Conservation (phyloP, 192 early-diverging fungal genomes). For the Linnemannia exigua region DNA sequence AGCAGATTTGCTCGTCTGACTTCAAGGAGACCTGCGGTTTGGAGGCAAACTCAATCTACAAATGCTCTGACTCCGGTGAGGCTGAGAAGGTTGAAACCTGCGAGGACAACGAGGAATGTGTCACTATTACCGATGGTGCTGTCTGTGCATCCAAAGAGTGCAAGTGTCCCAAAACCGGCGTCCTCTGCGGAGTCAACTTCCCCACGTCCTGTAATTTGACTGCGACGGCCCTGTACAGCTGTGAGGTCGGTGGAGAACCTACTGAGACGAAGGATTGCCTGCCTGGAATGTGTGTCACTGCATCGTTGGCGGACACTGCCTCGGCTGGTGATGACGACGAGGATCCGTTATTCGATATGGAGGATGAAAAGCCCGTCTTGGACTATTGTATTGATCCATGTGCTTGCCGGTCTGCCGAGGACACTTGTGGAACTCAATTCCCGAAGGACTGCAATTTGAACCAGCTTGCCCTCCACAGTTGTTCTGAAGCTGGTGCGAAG, state of each 20-base stretch:
- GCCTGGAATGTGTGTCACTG: not conserved
- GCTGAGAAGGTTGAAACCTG: not conserved
- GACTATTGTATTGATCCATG: too few species aligned
- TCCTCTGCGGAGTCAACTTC: not conserved
- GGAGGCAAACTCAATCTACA: not conserved
- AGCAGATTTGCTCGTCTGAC: not conserved
- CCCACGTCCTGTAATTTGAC: not conserved
- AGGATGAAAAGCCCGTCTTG: too few species aligned
- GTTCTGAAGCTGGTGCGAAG: too few species aligned
- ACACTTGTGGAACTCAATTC: too few species aligned
- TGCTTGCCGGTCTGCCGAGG: too few species aligned
- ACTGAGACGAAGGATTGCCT: not conserved
- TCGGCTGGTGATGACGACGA: not conserved
- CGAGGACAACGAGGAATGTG: not conserved
- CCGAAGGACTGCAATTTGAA: too few species aligned
- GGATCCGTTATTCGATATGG: not conserved
- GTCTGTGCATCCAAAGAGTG: not conserved
- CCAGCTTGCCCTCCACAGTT: too few species aligned
- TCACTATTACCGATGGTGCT: not conserved
- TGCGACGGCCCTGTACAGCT: not conserved
- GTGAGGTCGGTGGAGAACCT: not conserved
- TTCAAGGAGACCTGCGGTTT: not conserved
- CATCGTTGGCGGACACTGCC: not conserved
- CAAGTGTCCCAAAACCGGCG: not conserved
- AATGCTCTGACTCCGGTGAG: not conserved